Evolutionary conservation across 768 basidiomycete genomes (phyloP), one percentile per base, ranked within the genome.

Genomic region (Mycena latifolia): DNA sequence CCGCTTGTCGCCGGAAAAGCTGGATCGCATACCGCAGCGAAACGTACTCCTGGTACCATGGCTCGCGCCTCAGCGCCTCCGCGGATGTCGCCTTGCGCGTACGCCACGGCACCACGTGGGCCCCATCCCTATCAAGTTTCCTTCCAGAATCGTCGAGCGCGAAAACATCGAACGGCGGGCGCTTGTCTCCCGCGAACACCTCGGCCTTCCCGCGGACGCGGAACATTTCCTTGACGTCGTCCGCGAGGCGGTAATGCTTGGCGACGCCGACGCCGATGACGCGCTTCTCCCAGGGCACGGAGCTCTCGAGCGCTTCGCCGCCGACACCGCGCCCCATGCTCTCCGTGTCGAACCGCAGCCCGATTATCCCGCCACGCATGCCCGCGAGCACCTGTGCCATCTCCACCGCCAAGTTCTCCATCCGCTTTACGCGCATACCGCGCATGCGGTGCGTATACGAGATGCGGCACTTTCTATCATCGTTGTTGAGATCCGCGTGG

Each of bases 301-400:
- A 75, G 28, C 73, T 61, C 41, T 69, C 79, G 27, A 82, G 67
- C 14, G 77, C 75, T 66, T 83, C 82, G 39, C 82, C 82, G 39
- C 74, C 70, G 55, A 81, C 70, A 0, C 77, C 79, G 14, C 81
- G 73, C 0, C 83, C 81, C 9, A 71, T 58, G 50, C 76, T 69
- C 15, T 72, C 65, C 15, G 73, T 35, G 15, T 46, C 61, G 66
- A 81, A 77, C 9, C 82, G 75, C 20, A 83, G 61, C 10, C 82
- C 80, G 24, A 80, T 55, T 43, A 80, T 62, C 0, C 83, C 83
- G 33, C 82, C 83, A 20, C 75, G 72, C 37, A 73, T 55, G 5
- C 83, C 83, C n/a, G 69, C 70, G 8, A 84, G 72, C 15, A 73
- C 61, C 50, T 71, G 63, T 9, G 75, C 75, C 47, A 82, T 63